A percentile compares a stretch with the other conserved stretches of the same genome.
phyloP scores from a whole-genome alignment of 805 yeast genomes.

The Myxozyma neotropica region DNA sequence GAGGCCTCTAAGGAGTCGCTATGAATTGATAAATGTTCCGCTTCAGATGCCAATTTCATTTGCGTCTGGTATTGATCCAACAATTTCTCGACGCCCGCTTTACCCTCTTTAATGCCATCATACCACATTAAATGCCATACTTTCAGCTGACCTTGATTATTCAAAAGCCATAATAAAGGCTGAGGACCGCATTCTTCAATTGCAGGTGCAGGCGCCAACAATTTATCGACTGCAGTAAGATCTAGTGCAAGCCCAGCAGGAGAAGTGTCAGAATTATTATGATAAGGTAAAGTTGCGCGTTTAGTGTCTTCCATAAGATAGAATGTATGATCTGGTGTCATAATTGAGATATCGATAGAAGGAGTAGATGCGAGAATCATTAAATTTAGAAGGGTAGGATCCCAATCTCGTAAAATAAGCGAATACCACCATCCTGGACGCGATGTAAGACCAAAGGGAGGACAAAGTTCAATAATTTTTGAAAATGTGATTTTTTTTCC shows the following conservation, averaged over 20 bases:
- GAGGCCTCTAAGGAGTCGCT: too few species aligned
- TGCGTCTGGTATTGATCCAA: neutral
- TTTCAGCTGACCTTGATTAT: conserved; percentile 62
- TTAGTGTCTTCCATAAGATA: conserved; percentile 66
- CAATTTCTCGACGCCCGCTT: conserved; percentile 5
- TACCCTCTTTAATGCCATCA: conserved; percentile 49
- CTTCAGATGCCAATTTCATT: neutral
- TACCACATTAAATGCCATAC: conserved; percentile 68
- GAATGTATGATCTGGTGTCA: conserved; percentile 47
- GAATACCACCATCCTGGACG: conserved; percentile 38
- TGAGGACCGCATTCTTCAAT: conserved; percentile 61
- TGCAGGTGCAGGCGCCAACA: conserved; percentile 58
- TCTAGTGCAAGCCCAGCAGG: conserved; percentile 74
- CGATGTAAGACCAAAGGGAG: conserved; percentile 39
- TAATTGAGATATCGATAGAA: conserved; percentile 62
- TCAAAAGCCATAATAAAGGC: conserved; percentile 66
- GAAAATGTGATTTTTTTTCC: conserved; percentile 15
- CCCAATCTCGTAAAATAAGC: conserved; percentile 34
- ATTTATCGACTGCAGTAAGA: conserved; percentile 48
- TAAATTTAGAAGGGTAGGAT: conserved; percentile 36
- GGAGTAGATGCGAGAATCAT: conserved; percentile 60
- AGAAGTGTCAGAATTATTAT: conserved; percentile 67
- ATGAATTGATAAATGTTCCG: neutral
- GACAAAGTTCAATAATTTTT: conserved; percentile 37
- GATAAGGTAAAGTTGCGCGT: conserved; percentile 73